Percentiles rank a stretch among this genome's conserved stretches.
Evolutionary conservation across 1,284 basidiomycete genomes (phyloP).

Genomic region (Mycena citricolor): DNA sequence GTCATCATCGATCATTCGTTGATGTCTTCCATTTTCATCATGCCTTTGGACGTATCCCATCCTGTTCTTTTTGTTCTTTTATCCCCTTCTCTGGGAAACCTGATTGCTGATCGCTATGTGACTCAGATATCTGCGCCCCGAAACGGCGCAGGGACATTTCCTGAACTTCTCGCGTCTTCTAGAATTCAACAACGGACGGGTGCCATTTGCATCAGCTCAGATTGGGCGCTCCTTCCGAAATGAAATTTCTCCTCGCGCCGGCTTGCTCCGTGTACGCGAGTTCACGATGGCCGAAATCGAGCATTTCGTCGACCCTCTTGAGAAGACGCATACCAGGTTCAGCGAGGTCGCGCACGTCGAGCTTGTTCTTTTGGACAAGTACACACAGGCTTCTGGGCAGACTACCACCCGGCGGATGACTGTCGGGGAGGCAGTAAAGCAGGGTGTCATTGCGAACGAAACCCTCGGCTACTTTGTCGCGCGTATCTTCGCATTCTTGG

Average conservation of each 20-base stretch:
- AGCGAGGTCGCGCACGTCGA: constrained; percentile 75
- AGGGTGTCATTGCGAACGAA: constrained; percentile 92
- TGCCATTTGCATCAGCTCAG: constrained; percentile 97
- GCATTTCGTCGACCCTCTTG: constrained; percentile 94
- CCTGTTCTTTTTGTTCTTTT: neutral
- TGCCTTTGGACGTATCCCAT: constrained; percentile 7
- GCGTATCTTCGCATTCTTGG: constrained; percentile 88
- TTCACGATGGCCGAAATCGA: constrained; percentile 99
- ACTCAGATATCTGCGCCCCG: constrained; percentile 89
- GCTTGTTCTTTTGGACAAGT: constrained; percentile 80
- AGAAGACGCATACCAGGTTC: constrained; percentile 90
- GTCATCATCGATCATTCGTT: constrained; percentile 9
- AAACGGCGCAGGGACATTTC: constrained; percentile 99
- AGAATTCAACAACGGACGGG: constrained; percentile 96
- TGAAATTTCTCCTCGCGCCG: constrained; percentile 96
- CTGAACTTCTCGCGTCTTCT: constrained; percentile 97
- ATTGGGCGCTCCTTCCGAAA: constrained; percentile 97
- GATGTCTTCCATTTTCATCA: neutral
- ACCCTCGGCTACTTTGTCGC: constrained; percentile 98
- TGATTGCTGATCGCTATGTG: constrained; percentile 2
- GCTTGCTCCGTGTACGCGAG: constrained; percentile 94
- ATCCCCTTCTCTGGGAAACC: neutral
- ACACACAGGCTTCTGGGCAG: constrained; percentile 78
- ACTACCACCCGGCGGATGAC: constrained; percentile 69
- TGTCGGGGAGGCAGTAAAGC: constrained; percentile 87